phyloP scores from a whole-genome alignment of 495 filamentous ascomycete genomes.

The Trichoderma gamsii region DNA sequence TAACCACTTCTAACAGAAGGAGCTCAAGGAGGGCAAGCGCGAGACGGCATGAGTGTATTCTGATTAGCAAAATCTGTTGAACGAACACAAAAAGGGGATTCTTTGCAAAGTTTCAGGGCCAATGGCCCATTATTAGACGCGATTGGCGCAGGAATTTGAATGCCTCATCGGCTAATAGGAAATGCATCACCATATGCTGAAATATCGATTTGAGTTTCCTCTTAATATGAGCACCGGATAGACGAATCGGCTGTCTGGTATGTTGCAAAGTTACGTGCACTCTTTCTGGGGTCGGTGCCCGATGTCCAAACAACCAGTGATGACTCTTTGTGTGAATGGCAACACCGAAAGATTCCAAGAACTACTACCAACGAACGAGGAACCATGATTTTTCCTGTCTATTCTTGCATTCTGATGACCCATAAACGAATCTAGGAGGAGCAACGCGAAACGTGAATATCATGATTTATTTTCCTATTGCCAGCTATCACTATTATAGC shows the following conservation, averaged over 20 bases:
- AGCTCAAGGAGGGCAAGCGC: constrained; percentile 92
- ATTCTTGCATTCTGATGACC: too few relatives aligned
- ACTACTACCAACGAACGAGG: too few relatives aligned
- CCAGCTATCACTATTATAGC: not conserved
- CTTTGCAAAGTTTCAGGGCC: constrained; percentile 5
- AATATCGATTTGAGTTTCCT: not conserved
- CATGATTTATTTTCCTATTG: not conserved
- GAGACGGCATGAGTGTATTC: constrained; percentile 68
- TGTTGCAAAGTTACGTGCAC: not conserved
- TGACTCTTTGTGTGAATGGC: not conserved
- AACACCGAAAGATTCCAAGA: too few relatives aligned
- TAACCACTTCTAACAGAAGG: constrained; percentile 60
- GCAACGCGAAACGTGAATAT: not conserved
- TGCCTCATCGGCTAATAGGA: not conserved
- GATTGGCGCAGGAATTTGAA: constrained; percentile 6
- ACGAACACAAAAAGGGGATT: not conserved
- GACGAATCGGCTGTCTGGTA: not conserved
- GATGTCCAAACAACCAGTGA: not conserved
- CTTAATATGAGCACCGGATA: not conserved
- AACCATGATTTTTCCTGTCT: too few relatives aligned
- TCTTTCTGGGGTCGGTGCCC: not conserved
- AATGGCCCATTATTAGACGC: constrained; percentile 4
- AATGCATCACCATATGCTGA: constrained; percentile 8
- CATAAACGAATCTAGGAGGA: too few relatives aligned
- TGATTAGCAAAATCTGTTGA: not conserved